Conservation (phyloP, 495 filamentous ascomycete species). For the Pyrenula aspistea region DNA sequence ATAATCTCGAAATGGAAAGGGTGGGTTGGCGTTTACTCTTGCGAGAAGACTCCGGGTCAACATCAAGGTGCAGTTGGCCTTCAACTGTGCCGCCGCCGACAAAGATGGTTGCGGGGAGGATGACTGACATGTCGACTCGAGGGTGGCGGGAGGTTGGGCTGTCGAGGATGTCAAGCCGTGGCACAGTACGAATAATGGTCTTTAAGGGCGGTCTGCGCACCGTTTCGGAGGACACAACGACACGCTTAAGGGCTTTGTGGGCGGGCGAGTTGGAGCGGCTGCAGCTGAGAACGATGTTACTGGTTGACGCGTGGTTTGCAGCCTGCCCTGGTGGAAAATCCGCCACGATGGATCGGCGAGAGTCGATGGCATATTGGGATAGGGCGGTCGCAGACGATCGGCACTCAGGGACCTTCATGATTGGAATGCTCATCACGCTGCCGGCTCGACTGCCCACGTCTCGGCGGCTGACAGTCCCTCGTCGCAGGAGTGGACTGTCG, state of each 20-base stretch:
- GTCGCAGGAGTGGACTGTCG: neutral
- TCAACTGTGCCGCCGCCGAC: slow-evolving; percentile 28
- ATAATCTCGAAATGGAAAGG: slow-evolving; percentile 29
- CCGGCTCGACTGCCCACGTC: neutral
- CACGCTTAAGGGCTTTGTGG: neutral
- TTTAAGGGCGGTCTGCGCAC: slow-evolving; percentile 14
- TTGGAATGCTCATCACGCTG: slow-evolving; percentile 1
- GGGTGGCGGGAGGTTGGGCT: slow-evolving; percentile 18
- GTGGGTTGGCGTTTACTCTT: slow-evolving; percentile 3
- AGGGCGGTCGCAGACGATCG: slow-evolving; percentile 6
- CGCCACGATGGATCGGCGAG: neutral
- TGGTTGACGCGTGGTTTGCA: neutral
- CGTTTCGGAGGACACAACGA: neutral
- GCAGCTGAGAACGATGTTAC: slow-evolving; percentile 4
- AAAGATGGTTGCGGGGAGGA: slow-evolving; percentile 22
- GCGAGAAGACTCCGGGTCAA: slow-evolving; percentile 16
- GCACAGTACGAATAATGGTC: slow-evolving; percentile 23
- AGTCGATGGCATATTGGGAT: neutral
- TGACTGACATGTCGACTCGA: slow-evolving; percentile 19
- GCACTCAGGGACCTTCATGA: slow-evolving; percentile 9
- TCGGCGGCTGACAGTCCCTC: neutral
- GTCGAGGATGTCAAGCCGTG: slow-evolving; percentile 22
- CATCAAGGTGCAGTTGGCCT: slow-evolving; percentile 21
- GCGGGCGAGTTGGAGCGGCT: slow-evolving; percentile 13
- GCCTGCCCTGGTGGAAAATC: slow-evolving; percentile 1